Conservation (phyloP, 768 basidiomycete genomes). For the Inosperma sp. region DNA sequence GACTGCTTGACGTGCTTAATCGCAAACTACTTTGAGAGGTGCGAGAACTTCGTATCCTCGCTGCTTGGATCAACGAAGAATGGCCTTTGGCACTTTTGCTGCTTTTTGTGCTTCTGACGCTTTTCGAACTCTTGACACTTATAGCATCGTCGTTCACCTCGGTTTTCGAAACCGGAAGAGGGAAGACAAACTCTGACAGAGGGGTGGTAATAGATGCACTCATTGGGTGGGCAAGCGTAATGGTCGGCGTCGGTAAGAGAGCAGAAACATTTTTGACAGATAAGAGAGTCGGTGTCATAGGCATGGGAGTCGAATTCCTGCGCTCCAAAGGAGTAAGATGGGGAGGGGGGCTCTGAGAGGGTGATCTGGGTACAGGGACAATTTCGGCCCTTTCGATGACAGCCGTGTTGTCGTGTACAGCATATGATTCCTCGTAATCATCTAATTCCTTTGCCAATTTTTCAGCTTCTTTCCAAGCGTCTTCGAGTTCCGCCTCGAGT, state of each 20-base stretch:
- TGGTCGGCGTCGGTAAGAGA: slow-evolving; percentile 17
- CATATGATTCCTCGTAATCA: slow-evolving; percentile 43
- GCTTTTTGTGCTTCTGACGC: slow-evolving; percentile 35
- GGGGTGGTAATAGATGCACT: slow-evolving; percentile 9
- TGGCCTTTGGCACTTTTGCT: slow-evolving; percentile 26
- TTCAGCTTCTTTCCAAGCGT: slow-evolving; percentile 78
- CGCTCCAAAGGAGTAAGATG: slow-evolving; percentile 9
- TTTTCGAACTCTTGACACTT: slow-evolving; percentile 37
- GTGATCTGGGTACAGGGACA: slow-evolving; percentile 33
- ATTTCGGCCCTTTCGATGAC: slow-evolving; percentile 47
- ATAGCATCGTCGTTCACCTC: slow-evolving; percentile 31
- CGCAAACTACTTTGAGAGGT: slow-evolving; percentile 66
- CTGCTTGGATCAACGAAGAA: slow-evolving; percentile 52
- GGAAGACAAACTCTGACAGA: slow-evolving; percentile 17
- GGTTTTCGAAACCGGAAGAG: slow-evolving; percentile 21
- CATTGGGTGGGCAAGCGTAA: slow-evolving; percentile 11
- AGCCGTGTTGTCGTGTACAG: slow-evolving; percentile 33
- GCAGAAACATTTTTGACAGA: slow-evolving; percentile 9
- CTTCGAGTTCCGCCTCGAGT: slow-evolving; percentile 67
- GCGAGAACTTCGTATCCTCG: slow-evolving; percentile 57
- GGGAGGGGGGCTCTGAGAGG: slow-evolving; percentile 15
- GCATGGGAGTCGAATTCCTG: slow-evolving; percentile 18
- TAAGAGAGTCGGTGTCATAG: slow-evolving; percentile 23
- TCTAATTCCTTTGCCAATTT: slow-evolving; percentile 70
- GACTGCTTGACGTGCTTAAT: slow-evolving; percentile 36